Conservation (phyloP, 441 rosid genomes). For the Arabidopsis lyrata region DNA sequence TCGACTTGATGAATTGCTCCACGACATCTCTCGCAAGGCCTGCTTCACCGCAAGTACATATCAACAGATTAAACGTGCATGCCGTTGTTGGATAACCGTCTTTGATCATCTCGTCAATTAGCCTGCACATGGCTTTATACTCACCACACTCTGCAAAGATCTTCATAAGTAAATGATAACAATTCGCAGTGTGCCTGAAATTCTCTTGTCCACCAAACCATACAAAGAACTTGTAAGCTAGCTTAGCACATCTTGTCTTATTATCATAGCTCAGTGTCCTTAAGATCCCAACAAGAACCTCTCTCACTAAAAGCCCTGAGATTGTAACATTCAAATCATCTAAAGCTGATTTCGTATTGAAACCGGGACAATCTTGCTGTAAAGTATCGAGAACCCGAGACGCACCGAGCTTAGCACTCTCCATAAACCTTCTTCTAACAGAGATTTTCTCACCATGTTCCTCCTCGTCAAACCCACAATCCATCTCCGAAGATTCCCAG, state of each 20-base stretch:
- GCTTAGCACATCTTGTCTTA: conserved; percentile 68
- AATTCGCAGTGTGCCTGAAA: conserved; percentile 65
- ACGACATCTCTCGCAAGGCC: conserved; percentile 75
- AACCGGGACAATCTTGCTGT: conserved; percentile 76
- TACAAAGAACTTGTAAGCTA: conserved; percentile 80
- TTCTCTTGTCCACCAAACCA: conserved; percentile 72
- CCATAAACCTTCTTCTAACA: conserved; percentile 50
- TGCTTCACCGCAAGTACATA: conserved; percentile 80
- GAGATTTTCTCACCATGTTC: conserved; percentile 28
- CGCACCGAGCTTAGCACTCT: conserved; percentile 56
- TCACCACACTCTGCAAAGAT: conserved; percentile 80
- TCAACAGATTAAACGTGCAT: conserved; percentile 77
- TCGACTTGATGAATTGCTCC: conserved; percentile 79
- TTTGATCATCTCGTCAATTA: conserved; percentile 87
- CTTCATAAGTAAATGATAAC: conserved; percentile 83
- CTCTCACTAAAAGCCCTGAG: conserved; percentile 83
- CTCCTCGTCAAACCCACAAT: conserved; percentile 44
- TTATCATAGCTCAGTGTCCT: conserved; percentile 51
- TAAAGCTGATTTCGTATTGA: conserved; percentile 64
- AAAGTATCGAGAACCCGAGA: conserved; percentile 64
- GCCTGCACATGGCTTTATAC: conserved; percentile 89
- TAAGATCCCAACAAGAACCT: conserved; percentile 78
- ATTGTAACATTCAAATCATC: conserved; percentile 63
- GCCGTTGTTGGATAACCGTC: conserved; percentile 83
- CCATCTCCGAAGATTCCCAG: conserved; percentile 49